Evolutionary conservation across 768 basidiomycete species (phyloP).

Genomic region (Mycena amicta): DNA sequence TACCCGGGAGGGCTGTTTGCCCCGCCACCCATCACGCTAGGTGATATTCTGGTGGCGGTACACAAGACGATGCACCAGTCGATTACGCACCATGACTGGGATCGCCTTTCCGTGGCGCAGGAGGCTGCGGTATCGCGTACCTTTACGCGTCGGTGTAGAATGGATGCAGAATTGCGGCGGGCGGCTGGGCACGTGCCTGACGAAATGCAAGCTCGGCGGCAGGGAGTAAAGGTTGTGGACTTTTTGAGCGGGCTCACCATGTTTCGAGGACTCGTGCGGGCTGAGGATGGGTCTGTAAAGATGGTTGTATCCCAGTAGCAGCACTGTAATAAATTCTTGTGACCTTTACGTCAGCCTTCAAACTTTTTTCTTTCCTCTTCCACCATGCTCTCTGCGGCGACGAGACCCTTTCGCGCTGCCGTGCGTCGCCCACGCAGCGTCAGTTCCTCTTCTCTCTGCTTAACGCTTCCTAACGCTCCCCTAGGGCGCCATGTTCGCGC

Average conservation of each 20-base stretch:
- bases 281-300: constrained; percentile 40
- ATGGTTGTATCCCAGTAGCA: constrained; percentile 26
- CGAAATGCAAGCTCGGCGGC: constrained; percentile 41
- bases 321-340: not conserved
- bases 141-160: constrained; percentile 41
- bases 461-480: constrained; percentile 31
- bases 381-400: constrained; percentile 70
- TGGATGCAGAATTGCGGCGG: constrained; percentile 23
- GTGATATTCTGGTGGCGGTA: constrained; percentile 59
- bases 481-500: constrained; percentile 74
- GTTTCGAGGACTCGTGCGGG: constrained; percentile 52
- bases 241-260: constrained; percentile 50
- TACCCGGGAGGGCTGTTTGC: constrained; percentile 33
- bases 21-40: constrained; percentile 54
- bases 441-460: constrained; percentile 24
- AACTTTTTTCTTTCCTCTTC: constrained; percentile 50
- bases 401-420: constrained; percentile 61
- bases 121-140: constrained; percentile 38
- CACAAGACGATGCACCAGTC: constrained; percentile 49
- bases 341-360: constrained; percentile 28
- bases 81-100: constrained; percentile 46
- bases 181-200: constrained; percentile 3
- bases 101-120: constrained; percentile 29
- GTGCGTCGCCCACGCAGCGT: constrained; percentile 67
- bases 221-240: constrained; percentile 65